These are phyloP conservation scores for Salicornia ramosissima DNA, from an alignment of 148 eudicot species.

Conservation along the genomic window DNA sequence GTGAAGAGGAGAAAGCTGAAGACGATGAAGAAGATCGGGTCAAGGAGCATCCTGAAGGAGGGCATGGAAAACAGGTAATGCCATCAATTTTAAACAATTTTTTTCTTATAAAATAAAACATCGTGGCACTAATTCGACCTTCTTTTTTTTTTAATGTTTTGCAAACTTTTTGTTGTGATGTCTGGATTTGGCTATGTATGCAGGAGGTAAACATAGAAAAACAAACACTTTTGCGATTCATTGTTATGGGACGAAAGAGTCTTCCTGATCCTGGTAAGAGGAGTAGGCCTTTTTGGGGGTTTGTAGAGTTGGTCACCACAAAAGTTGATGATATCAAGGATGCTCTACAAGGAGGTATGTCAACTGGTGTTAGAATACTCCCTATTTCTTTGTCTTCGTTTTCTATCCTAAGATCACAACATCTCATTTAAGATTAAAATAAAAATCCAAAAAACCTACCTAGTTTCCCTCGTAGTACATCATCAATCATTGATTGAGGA, in stretches of 20 bases:
- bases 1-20: background rate
- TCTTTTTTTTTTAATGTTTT: background rate
- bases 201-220: slow-evolving; percentile 54
- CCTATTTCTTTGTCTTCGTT: no score
- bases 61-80: slow-evolving; percentile 36
- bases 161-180: background rate
- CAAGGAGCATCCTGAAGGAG: slow-evolving; percentile 34
- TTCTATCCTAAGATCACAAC: no score
- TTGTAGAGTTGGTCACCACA: slow-evolving; percentile 69
- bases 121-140: no score
- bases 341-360: slow-evolving; percentile 52
- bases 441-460: no score
- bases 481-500: no score
- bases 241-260: slow-evolving; percentile 57
- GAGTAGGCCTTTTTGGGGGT: slow-evolving; percentile 61
- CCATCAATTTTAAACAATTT: no score
- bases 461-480: no score
- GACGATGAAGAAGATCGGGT: slow-evolving; percentile 11
- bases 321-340: slow-evolving; percentile 38
- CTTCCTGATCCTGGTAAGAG: slow-evolving; percentile 52
- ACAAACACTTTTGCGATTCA: slow-evolving; percentile 44
- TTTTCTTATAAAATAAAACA: no score
- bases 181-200: background rate
- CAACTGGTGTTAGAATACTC: background rate
- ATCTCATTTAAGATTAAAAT: no score